Evolutionary conservation across 352 stramenopile species (phyloP).

Genomic region (Pythium grandisporangium): DNA sequence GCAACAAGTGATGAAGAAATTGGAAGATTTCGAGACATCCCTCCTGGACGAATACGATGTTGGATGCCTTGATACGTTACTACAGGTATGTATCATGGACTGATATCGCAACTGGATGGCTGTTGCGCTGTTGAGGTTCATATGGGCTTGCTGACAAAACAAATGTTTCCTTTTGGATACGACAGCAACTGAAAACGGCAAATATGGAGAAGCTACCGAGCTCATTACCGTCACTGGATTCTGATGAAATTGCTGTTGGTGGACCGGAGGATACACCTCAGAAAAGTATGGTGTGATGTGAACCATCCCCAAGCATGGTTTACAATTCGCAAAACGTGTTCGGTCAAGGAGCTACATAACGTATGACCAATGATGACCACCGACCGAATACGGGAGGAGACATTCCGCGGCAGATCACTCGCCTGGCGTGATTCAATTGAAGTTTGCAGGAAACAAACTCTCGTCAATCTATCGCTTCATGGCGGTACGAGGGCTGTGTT

Average conservation of each 20-base stretch:
- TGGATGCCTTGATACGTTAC: slow-evolving; percentile 69
- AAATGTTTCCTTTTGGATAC: background rate
- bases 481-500: too few species aligned
- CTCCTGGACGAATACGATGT: slow-evolving; percentile 84
- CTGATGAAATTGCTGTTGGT: slow-evolving; percentile 52
- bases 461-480: too few species aligned
- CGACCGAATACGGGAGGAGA: too few species aligned
- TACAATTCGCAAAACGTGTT: too few species aligned
- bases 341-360: background rate
- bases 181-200: slow-evolving; percentile 55
- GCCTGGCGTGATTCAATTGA: too few species aligned
- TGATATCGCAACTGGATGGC: too few species aligned
- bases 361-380: too few species aligned
- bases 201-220: slow-evolving; percentile 26
- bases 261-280: slow-evolving; percentile 24
- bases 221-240: slow-evolving; percentile 29
- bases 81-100: slow-evolving; percentile 44
- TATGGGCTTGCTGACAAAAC: too few species aligned
- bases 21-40: slow-evolving; percentile 85
- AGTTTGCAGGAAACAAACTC: too few species aligned
- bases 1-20: slow-evolving; percentile 83
- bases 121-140: slow-evolving; percentile 1
- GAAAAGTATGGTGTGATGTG: too few species aligned
- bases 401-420: too few species aligned
- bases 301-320: too few species aligned